phyloP scores from a whole-genome alignment of 2,329 filamentous ascomycete species.

The Coniochaeta sp. region DNA sequence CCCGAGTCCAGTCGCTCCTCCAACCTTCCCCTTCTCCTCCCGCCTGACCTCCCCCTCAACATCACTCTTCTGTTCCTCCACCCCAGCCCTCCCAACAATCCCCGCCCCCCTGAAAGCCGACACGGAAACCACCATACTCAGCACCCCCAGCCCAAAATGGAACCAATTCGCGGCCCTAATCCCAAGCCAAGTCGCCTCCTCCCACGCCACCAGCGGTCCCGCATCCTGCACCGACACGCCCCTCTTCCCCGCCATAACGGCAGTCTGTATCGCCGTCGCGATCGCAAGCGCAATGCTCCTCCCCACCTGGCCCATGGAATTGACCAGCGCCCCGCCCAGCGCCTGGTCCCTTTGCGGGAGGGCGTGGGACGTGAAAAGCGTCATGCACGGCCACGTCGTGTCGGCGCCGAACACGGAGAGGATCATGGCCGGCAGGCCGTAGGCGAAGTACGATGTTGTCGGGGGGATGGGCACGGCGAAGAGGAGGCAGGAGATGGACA shows the following conservation, averaged over 20 bases:
- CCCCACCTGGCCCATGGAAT: constrained; percentile 58
- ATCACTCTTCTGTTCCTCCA: constrained; percentile 1
- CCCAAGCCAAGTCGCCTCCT: constrained; percentile 38
- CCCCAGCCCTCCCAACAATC: constrained; percentile 37
- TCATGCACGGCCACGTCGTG: constrained; percentile 58
- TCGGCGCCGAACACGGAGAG: constrained; percentile 60
- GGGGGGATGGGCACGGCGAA: constrained; percentile 58
- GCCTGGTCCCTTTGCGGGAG: constrained; percentile 59
- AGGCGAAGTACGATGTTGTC: constrained; percentile 59
- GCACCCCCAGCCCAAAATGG: constrained; percentile 39
- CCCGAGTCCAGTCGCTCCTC: neutral
- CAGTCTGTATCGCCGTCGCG: constrained; percentile 57
- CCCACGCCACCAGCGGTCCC: constrained; percentile 34
- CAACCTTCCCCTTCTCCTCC: neutral
- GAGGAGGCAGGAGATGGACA: constrained; percentile 50
- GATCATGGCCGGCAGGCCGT: constrained; percentile 58
- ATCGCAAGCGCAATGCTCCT: constrained; percentile 60
- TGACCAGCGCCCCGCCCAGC: constrained; percentile 61
- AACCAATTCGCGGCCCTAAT: constrained; percentile 45
- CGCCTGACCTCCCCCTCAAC: neutral
- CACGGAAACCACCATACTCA: constrained; percentile 35
- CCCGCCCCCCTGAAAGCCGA: constrained; percentile 44
- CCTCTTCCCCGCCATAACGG: constrained; percentile 46
- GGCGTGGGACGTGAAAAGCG: constrained; percentile 57
- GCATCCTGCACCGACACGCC: constrained; percentile 35